Evolutionary conservation across 1,284 basidiomycete species (phyloP), one percentile per base, ranked within the genome.

Genomic region (Marasmius fiardii): DNA sequence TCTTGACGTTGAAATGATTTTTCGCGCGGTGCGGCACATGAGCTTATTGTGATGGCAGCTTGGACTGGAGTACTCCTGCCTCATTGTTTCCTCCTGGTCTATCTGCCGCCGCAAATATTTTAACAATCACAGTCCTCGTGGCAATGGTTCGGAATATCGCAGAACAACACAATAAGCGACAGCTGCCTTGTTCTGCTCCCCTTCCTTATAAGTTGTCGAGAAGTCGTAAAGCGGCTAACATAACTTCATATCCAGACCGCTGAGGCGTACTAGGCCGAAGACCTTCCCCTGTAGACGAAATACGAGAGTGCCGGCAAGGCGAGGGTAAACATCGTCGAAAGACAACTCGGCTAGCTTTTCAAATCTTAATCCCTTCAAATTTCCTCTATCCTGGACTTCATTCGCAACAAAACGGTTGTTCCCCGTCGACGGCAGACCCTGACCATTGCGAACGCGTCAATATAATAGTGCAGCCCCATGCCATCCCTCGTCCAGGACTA

Each of bases 401-500:
- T 31, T 31, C 5, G 28, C 28, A 31, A 31, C 10, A n/a, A n/a
- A n/a, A n/a, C 28, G 28, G 4, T 31, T 4, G 5, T 31, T 31
- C 43, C 43, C 20, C 18, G 43, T 23, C 55, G 39, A n/a, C n/a
- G n/a, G n/a, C n/a, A n/a, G n/a, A n/a, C n/a, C n/a, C 35, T 41
- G 24, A 11, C 35, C 18, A 16, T 43, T 48, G 33, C 33, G 24
- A 33, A 33, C 21, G n/a, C 44, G 24, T 23, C 41, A 23, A 23
- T 31, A 10, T 26, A 31, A 34, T 31, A 18, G 21, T 26, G 34
- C 23, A 31, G 37, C 37, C 23, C 39, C 55, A 75, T 75, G 74
- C 73, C 74, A 53, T 67, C 73, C 49, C 79, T 64, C 73, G 69
- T 62, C 66, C 77, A 71, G 76, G 72, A 66, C 58, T 86, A 85